phyloP scores from a whole-genome alignment of 306 rosid genomes.

The Chamaecrista fasciculata region DNA sequence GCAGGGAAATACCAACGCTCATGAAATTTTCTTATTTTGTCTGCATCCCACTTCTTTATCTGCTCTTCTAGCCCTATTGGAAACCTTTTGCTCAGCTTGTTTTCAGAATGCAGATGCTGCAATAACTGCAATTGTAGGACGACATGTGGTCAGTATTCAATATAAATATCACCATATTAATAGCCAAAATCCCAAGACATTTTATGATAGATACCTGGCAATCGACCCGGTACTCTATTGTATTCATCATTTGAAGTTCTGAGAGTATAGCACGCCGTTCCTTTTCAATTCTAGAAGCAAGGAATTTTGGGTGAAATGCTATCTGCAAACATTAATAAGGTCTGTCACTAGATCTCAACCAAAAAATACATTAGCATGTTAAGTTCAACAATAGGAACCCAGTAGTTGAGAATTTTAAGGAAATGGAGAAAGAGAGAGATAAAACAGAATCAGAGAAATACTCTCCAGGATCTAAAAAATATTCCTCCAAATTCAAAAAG shows the following conservation, averaged over 20 bases:
- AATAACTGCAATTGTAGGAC: conserved; percentile 59
- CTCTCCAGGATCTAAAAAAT: too few species aligned
- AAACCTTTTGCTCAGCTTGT: conserved; percentile 97
- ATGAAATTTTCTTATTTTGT: conserved; percentile 94
- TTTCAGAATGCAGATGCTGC: conserved; percentile 97
- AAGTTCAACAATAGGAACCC: too few species aligned
- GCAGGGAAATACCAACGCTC: conserved; percentile 99
- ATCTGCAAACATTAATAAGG: conserved; percentile 60
- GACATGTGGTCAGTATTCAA: conserved; percentile 10
- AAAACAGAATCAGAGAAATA: too few species aligned
- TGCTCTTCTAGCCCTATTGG: conserved; percentile 99
- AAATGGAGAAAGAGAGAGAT: too few species aligned
- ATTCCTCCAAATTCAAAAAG: too few species aligned
- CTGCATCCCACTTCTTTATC: conserved; percentile 97
- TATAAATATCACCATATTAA: conserved; percentile 26
- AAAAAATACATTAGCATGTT: not conserved
- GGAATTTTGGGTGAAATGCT: conserved; percentile 95
- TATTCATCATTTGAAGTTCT: conserved; percentile 98
- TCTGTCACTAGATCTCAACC: conserved; percentile 25
- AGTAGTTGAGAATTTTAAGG: too few species aligned
- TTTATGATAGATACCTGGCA: conserved; percentile 68
- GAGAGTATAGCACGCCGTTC: conserved; percentile 98
- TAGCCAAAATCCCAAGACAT: conserved; percentile 20
- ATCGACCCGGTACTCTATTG: conserved; percentile 96
- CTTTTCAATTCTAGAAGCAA: conserved; percentile 93